Evolutionary conservation across 2,329 filamentous ascomycete species (phyloP), one percentile per base, ranked within the genome.

Genomic region (Pseudopyrenochaeta lycopersici): DNA sequence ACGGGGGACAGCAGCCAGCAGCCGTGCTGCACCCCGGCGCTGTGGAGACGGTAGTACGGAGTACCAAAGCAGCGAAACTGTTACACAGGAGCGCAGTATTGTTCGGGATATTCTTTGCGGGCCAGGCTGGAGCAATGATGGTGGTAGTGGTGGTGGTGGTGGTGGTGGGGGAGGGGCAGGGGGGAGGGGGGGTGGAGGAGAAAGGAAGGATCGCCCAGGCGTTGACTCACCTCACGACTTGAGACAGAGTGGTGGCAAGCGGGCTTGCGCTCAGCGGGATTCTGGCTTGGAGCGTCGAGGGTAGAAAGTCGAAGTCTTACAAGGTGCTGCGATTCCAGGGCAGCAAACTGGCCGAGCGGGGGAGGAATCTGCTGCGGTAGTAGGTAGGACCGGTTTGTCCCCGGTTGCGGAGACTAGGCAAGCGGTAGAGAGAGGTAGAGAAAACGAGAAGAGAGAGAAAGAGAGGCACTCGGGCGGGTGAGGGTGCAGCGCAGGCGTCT

Each of bases 1-100:
- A 64, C 64, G 65, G 68, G 52, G 71, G 68, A 72, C 65, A 56
- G 64, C 67, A 69, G 71, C 65, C 65, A 56, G 64, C 67, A 69
- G 71, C 65, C 52, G 68, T 62, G 58, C 67, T 56, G 70, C 62
- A 67, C 58, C 54, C 60, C 62, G 60, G 65, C 55, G 58, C 52
- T 63, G 61, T 69, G 68, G 66, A 54, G 69, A 66, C 46, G 49
- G 70, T 74, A 61, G 60, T 49, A 74, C 71, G 60, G 56, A 46
- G 43, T 41, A 54, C 65, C 55, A 59, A 73, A 68, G 58, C 54
- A 68, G 66, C 63, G 64, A 70, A 64, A 71, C 66, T 56, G 70
- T 74, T 44, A 58, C 71, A 73, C 71, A 54, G 56, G 54, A 52
- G 52, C 65, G 68, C 61, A 49, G 40, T 57, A 54, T 60, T 48